These are phyloP conservation scores for Penicillium paradoxum DNA, from an alignment of 495 filamentous ascomycete genomes.

Conservation along the genomic window DNA sequence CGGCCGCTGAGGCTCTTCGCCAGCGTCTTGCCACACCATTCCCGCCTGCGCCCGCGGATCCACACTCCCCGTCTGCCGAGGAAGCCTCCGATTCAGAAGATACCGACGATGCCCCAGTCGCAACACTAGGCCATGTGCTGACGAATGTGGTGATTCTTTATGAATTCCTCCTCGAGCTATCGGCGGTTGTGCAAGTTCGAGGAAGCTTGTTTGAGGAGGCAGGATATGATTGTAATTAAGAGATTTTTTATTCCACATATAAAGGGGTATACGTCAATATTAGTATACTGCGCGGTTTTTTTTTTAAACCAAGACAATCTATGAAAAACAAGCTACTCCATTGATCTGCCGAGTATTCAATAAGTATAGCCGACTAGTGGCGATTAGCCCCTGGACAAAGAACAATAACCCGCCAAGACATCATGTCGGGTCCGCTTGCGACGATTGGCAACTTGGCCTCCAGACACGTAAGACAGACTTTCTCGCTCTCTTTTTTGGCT, in stretches of 20 bases:
- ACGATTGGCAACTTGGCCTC: conserved; percentile 16
- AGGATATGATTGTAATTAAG: conserved; percentile 36
- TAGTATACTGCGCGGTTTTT: neutral
- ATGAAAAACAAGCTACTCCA: neutral
- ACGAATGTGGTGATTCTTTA: conserved; percentile 58
- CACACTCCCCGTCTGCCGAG: neutral
- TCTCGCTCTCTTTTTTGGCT: neutral
- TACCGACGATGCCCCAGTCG: conserved; percentile 20
- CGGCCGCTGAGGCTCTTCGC: conserved; percentile 33
- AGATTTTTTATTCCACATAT: conserved; percentile 2
- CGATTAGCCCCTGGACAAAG: neutral
- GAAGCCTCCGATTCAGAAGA: conserved; percentile 27
- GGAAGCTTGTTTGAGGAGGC: conserved; percentile 86
- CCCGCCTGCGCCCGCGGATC: conserved; percentile 11
- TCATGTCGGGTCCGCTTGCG: conserved; percentile 18
- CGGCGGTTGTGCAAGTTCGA: conserved; percentile 79
- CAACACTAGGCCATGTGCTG: conserved; percentile 79
- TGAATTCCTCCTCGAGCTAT: conserved; percentile 85
- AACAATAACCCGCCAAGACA: conserved; percentile 10
- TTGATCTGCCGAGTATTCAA: neutral
- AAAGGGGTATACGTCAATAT: neutral
- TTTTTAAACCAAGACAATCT: neutral
- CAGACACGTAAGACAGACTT: neutral
- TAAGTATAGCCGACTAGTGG: neutral
- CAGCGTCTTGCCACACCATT: conserved; percentile 38